Percentiles rank a stretch among this genome's conserved stretches.
Conservation (phyloP, 345 rosid species). For the Populus alba region DNA sequence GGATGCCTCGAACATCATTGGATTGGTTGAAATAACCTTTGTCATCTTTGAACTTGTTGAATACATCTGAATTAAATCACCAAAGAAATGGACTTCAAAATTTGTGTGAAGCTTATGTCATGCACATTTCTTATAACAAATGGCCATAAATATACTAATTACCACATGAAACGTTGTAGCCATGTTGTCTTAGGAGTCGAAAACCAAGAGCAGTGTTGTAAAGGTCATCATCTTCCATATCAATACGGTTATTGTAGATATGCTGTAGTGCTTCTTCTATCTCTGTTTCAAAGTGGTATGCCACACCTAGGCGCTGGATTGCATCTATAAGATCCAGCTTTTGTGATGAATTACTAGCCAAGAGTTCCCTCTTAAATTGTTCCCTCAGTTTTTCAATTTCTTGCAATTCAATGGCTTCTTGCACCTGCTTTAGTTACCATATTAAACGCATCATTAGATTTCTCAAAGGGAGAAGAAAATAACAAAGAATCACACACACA, state of each 20-base stretch:
- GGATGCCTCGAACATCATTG: background rate
- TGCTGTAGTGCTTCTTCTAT: too few species aligned
- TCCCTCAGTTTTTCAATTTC: constrained; percentile 6
- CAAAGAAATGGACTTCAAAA: too few species aligned
- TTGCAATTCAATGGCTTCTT: too few species aligned
- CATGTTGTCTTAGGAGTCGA: constrained; percentile 33
- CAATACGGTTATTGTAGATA: too few species aligned
- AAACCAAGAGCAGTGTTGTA: constrained; percentile 19
- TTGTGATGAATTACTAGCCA: background rate
- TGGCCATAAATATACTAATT: background rate
- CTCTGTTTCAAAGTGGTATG: constrained; percentile 40
- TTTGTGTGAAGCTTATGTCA: too few species aligned
- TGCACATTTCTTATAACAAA: too few species aligned
- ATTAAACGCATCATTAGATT: too few species aligned
- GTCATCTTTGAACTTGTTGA: constrained; percentile 31
- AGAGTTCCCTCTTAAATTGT: constrained; percentile 19
- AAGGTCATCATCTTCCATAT: background rate
- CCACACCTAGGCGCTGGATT: constrained; percentile 43
- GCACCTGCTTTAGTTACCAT: too few species aligned
- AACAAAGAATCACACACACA: too few species aligned
- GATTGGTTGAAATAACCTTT: constrained; percentile 18
- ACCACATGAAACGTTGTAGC: background rate
- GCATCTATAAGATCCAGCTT: constrained; percentile 29
- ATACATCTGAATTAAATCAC: constrained; percentile 17
- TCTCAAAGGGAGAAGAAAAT: too few species aligned